Base-by-base conservation (phyloP, 2,329 filamentous ascomycete species). In the Aspergillus aculeatus region DNA sequence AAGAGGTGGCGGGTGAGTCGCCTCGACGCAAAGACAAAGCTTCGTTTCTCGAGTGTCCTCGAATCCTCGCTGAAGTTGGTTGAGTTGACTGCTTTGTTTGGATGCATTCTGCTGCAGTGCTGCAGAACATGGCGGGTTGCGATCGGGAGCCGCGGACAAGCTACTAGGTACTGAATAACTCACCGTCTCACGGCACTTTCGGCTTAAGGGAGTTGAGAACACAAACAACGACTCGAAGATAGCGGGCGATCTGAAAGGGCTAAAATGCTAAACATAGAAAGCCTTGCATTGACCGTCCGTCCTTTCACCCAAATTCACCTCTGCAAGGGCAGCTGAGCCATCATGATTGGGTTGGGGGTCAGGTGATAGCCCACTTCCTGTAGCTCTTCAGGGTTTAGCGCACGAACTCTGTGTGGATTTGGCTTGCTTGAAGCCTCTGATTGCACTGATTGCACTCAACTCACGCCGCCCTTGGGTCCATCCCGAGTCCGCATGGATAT, bases 261-360 rank as follows among this genome's bases (percentile, higher is more conserved):
- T 35, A 64, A 60, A 61, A 59, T 68, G 62, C 66, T 67, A 68
- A 68, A 68, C 64, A 62, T 68, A 68, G 66, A 61, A 65, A 61
- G 58, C 60, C 65, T 64, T 66, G 62, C 66, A 68, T 67, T 60
- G 61, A 63, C 32, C 51, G 41, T 44, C 54, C 29, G 47, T 14
- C 57, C 41, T 19, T 41, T 47, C 56, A 64, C 14, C 16, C 7
- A n/a, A n/a, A 41, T 19, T n/a, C 16, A n/a, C 38, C 14, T 12
- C 38, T 62, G 64, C 55, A 61, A 62, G 59, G 41, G 41, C 47
- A 19, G 24, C 12, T 9, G n/a, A 35, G 26, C 24, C 11, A 4
- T 19, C 51, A 10, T 60, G 26, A 62, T 66, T 63, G 62, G 26
- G 61, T n/a, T 16, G 19, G 31, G 31, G n/a, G n/a, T 23, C 14